Evolutionary conservation across 345 rosid species (phyloP).

Genomic region (Ceriops zippeliana): DNA sequence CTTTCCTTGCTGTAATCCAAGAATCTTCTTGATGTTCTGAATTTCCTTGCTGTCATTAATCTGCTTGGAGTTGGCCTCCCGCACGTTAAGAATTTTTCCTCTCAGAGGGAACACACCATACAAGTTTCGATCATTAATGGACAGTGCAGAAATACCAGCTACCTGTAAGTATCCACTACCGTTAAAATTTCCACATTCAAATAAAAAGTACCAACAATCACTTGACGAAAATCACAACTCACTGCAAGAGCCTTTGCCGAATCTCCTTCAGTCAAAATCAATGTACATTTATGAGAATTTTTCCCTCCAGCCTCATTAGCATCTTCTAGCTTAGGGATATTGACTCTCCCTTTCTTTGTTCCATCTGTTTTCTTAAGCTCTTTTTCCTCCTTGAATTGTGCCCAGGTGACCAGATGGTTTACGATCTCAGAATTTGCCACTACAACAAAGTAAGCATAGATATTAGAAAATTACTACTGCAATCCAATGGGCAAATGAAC

Average conservation of each 20-base stretch:
- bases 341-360: slow-evolving; percentile 55
- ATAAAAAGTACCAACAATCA: neutral
- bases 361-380: slow-evolving; percentile 95
- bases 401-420: slow-evolving; percentile 85
- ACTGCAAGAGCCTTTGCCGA: slow-evolving; percentile 97
- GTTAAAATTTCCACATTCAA: slow-evolving; percentile 12
- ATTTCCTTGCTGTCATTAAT: slow-evolving; percentile 84
- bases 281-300: slow-evolving; percentile 68
- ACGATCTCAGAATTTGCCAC: slow-evolving; percentile 81
- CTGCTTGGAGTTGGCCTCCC: slow-evolving; percentile 87
- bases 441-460: slow-evolving; percentile 26
- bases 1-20: slow-evolving; percentile 82
- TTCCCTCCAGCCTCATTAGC: slow-evolving; percentile 89
- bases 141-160: slow-evolving; percentile 52
- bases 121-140: slow-evolving; percentile 55
- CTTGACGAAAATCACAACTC: slow-evolving; percentile 24
- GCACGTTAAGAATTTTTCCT: slow-evolving; percentile 88
- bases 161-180: slow-evolving; percentile 36
- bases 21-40: slow-evolving; percentile 80
- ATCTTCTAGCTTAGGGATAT: slow-evolving; percentile 79
- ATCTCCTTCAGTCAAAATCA: slow-evolving; percentile 98
- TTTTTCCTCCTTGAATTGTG: slow-evolving; percentile 73
- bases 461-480: neutral
- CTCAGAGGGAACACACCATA: slow-evolving; percentile 93
- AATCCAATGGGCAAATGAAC: neutral